These are phyloP conservation scores for Sordariomycetes sp. DNA, from an alignment of 2,329 filamentous ascomycete species.

Conservation along the genomic window DNA sequence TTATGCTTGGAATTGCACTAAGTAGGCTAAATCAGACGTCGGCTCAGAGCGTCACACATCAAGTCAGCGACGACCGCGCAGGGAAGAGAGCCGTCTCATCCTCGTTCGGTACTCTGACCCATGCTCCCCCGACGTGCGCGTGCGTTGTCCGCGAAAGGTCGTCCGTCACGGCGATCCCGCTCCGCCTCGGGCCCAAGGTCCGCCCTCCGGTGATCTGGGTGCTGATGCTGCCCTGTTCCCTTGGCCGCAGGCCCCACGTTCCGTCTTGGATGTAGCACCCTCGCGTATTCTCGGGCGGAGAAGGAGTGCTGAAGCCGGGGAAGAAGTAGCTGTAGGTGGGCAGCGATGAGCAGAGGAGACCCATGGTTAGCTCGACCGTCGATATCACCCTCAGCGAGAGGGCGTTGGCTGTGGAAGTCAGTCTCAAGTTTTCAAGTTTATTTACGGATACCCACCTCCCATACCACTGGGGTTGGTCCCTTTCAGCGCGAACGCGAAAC, in stretches of 20 bases:
- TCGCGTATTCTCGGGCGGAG: background rate
- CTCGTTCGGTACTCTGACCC: slow-evolving; percentile 1
- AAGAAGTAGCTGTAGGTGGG: slow-evolving; percentile 1
- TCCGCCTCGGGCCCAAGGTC: background rate
- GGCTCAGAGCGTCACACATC: too few relatives aligned
- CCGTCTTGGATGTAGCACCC: too few relatives aligned
- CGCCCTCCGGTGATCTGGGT: background rate
- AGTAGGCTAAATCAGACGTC: too few relatives aligned
- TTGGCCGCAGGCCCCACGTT: background rate
- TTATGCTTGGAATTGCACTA: too few relatives aligned
- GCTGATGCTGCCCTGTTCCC: background rate
- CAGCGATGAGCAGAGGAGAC: slow-evolving; percentile 1
- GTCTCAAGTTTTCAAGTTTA: background rate
- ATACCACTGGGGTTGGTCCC: background rate
- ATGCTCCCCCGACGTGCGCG: background rate
- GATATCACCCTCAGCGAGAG: background rate
- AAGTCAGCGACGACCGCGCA: too few relatives aligned
- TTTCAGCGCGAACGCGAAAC: background rate
- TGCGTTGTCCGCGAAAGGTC: background rate
- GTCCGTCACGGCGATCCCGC: slow-evolving; percentile 1
- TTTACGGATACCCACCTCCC: background rate
- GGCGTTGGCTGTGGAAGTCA: background rate
- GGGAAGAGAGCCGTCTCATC: background rate
- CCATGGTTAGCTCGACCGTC: background rate
- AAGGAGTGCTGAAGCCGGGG: background rate